Base-by-base conservation (phyloP, 225 moss, liverwort and hornwort species). In the Pseudoscleropodium purum region DNA sequence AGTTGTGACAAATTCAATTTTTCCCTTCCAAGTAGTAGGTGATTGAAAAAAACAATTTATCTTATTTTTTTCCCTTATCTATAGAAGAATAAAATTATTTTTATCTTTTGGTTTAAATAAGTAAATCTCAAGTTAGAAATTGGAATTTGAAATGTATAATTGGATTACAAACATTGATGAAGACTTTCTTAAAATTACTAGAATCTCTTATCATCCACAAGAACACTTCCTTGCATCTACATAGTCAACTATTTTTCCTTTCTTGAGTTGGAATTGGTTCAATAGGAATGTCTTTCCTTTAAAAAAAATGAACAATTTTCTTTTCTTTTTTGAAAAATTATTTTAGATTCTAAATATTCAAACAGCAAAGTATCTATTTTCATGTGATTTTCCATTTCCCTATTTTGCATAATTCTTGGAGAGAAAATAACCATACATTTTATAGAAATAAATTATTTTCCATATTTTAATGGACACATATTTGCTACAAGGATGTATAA, bases 11-110 rank as follows among this genome's bases (percentile, higher is more conserved):
- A 67, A 18, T 7, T 66, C 52, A 81, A 14, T 18, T 11, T 66
- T 13, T 34, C 4, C 27, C 15, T 43, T 64, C 13, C 15, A 83
- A 47, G 7, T 49, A 34, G 9, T 15, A 2, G 6, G 5, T 43
- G 19, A 61, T 43, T 81, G 2, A 10, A n/a, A 57, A 9, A 57
- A 57, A 10, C 1, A 37, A 15, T 23, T 36, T 57, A 0, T 11
- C 15, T 1, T 31, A 13, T 29, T 61, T 81, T 61, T 61, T 78
- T 24, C 1, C 23, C 15, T 0, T 0, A 1, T 24, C 1, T 0
- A 2, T 51, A 77, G 36, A 54, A 54, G 36, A 75, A 12, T 9
- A 54, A 54, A 5, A 76, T 7, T 2, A 27, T 29, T 27, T 25
- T 59, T 11, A 1, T n/a, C 19, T 31, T 31, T 18, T 49, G 33